Percentiles rank a stretch among this genome's conserved stretches.
Evolutionary conservation across 768 basidiomycete species (phyloP).

Genomic region (Amanita fuliginea): DNA sequence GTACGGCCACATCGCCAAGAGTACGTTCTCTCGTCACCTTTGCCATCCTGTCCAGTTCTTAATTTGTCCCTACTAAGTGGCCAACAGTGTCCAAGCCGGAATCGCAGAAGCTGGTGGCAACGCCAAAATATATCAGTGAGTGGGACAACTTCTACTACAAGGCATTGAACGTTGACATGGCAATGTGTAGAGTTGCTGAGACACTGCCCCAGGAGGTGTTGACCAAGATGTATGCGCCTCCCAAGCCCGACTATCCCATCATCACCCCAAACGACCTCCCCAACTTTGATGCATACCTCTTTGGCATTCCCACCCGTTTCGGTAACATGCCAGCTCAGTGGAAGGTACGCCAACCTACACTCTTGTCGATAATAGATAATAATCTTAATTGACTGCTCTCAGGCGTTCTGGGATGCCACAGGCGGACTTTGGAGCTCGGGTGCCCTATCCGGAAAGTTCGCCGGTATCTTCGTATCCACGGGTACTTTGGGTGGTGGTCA

Average conservation of each 20-base stretch:
- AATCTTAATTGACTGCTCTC: background rate
- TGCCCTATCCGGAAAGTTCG: constrained; percentile 63
- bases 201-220: constrained; percentile 66
- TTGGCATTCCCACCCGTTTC: constrained; percentile 75
- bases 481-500: constrained; percentile 74
- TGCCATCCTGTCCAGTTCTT: background rate
- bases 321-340: constrained; percentile 74
- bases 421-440: constrained; percentile 55
- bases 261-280: constrained; percentile 42
- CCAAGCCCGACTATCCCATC: constrained; percentile 65
- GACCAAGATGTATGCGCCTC: constrained; percentile 55
- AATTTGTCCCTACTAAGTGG: constrained; percentile 32
- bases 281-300: constrained; percentile 59
- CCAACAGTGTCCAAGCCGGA: constrained; percentile 39
- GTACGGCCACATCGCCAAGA: constrained; percentile 61
- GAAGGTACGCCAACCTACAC: constrained; percentile 34
- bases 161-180: no score
- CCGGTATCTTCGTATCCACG: constrained; percentile 62
- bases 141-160: constrained; percentile 8
- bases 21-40: constrained; percentile 28
- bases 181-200: constrained; percentile 52
- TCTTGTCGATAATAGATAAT: constrained; percentile 8
- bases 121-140: constrained; percentile 45
- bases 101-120: constrained; percentile 37
- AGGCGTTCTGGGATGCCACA: constrained; percentile 67